Base-by-base conservation (phyloP, 768 basidiomycete genomes). In the Trametes cinnabarina region DNA sequence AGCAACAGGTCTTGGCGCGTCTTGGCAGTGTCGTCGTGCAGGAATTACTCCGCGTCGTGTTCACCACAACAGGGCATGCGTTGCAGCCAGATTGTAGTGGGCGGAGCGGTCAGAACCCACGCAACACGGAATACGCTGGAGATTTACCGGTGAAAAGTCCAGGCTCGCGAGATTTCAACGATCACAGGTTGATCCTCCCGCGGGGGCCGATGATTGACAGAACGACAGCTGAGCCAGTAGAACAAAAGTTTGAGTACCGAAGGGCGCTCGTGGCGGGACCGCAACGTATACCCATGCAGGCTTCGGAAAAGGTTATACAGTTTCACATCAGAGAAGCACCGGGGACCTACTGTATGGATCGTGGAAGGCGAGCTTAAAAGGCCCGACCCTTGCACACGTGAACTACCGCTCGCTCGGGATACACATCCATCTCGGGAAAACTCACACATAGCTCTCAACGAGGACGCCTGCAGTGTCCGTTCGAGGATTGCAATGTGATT, bases 141-240 rank as follows among this genome's bases (percentile, higher is more conserved):
- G 51, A 61, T 47, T 51, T 50, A 28, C 54, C 49, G 54, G 59
- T 40, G 37, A 61, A 61, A 55, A 53, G 23, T 6, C 35, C 23
- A 23, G 41, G 43, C 40, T 40, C 37, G 30, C 30, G 30, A 32
- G 30, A 6, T 7, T 32, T 14, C 26, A 46, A 32, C 50, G 14
- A 30, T 39, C 43, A 49, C 10, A 39, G 37, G 30, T 23, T 58
- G 57, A 58, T 50, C 49, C 35, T 9, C n/a, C 20, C n/a, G 35
- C 57, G 34, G 32, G 42, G 42, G 20, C 42, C 51, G 51, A 8
- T 8, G 17, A 39, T 9, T 8, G 17, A 15, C 37, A 15, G 37
- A 39, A 14, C 8, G 34, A 34, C n/a, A n/a, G n/a, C n/a, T n/a
- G n/a, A n/a, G n/a, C n/a, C n/a, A n/a, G n/a, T n/a, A n/a, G n/a